Evolutionary conservation across 2,329 filamentous ascomycete genomes (phyloP), one percentile per base, ranked within the genome.

Genomic region (Akanthomyces uredinophilus): DNA sequence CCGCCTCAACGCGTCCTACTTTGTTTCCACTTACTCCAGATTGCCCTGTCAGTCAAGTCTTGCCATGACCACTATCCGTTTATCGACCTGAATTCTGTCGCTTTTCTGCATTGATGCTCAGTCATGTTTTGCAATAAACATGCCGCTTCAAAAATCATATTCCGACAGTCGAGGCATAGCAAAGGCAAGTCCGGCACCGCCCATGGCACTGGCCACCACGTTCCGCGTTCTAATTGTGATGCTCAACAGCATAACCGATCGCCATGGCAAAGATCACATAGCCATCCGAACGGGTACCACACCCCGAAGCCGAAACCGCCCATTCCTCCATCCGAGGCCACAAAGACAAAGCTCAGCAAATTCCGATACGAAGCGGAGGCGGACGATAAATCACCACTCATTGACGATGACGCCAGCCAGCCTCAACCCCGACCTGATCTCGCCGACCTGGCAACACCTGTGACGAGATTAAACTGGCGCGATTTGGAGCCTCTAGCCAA

Each of bases 311-410:
- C 74, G 13, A 75, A 73, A 43, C 71, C 78, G 44, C 71, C 81
- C 7, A 75, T 78, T 37, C 79, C 81, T 20, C 77, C 86, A 14
- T 87, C 86, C 44, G 78, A 83, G 37, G 77, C 77, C 10, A 86
- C 86, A 13, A 87, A 84, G 69, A 83, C 77, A 65, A 88, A 87
- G 68, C 77, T 88, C 37, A 82, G 81, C 69, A 83, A 83, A 61
- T 87, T 85, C 65, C 76, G 79, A 57, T 76, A 78, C 16, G 70
- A 74, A 8, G 65, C 68, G 1, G 57, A 63, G 14, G 61, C 67
- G 29, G 66, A 68, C 35, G 52, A 58, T 29, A 47, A 58, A 11
- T 24, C 29, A 5, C 32, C 6, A 56, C 63, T 70, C 14, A 66
- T 65, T 29, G 64, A 67, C 3, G 66, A 70, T 24, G 62, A 67